Base-by-base conservation (phyloP, 768 basidiomycete species). In the Mycena vulgaris region DNA sequence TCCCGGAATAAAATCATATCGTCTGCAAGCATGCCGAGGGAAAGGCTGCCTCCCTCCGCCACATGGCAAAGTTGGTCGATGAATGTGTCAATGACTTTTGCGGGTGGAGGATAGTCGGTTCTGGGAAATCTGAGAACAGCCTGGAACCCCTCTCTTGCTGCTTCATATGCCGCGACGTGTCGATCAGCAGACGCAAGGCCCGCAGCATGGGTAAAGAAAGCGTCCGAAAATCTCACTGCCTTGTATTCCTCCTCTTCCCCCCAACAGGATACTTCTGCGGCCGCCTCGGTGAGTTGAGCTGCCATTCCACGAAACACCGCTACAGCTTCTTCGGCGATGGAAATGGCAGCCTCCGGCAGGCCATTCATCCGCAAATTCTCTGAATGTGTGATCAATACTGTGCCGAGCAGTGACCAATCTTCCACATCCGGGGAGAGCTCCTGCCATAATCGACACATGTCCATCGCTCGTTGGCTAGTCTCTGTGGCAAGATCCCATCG, bases 301-400 rank as follows among this genome's bases (percentile, higher is more conserved):
- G 31, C 21, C 51, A 52, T 17, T 21, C 35, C 33, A 13, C 37
- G 62, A 17, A 27, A 52, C 5, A 55, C 5, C 11, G 27, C 42
- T n/a, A 64, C 28, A 17, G 63, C 63, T 19, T 53, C 39, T 64
- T 64, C 39, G 33, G 63, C 63, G 7, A 30, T n/a, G 33, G 52
- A 55, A 23, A 53, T 3, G 30, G 52, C 52, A 2, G 17, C 52
- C 6, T 30, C 21, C 1, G 14, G 30, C 31, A 25, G 51, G 17
- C 45, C 45, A 8, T 17, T 53, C 31, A 4, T 37, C 17, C 10
- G 25, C 17, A 63, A n/a, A 17, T 30, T 63, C 2, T 10, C 10
- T 2, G 62, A 42, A 53, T 63, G 62, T 23, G 39, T 53, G 30
- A 25, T 31, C 11, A 52, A 31, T 23, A 37, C 27, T 30, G 21